phyloP scores from a whole-genome alignment of 768 basidiomycete genomes.

The Leucosporidium yakuticum region DNA sequence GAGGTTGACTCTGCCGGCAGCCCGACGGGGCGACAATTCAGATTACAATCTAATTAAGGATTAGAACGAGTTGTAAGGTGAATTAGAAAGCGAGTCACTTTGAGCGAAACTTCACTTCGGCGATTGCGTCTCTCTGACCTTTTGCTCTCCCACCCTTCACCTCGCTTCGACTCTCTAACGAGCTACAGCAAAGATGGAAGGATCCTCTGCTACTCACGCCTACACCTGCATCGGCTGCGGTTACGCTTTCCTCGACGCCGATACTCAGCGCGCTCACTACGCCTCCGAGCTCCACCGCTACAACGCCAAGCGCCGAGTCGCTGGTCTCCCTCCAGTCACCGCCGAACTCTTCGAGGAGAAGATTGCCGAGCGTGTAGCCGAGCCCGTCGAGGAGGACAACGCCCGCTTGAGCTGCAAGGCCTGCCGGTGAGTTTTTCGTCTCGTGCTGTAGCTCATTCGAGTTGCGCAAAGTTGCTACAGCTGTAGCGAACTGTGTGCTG shows the following conservation, averaged over 20 bases:
- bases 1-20: too few relatives aligned
- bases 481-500: too few relatives aligned
- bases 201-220: slow-evolving; percentile 41
- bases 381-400: slow-evolving; percentile 6
- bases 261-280: slow-evolving; percentile 83
- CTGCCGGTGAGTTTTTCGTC: slow-evolving; percentile 63
- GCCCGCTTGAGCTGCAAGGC: slow-evolving; percentile 53
- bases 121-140: background rate
- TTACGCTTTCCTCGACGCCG: slow-evolving; percentile 74
- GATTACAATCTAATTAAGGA: too few relatives aligned
- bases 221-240: slow-evolving; percentile 89
- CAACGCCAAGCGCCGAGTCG: slow-evolving; percentile 78
- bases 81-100: too few relatives aligned
- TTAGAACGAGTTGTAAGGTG: too few relatives aligned
- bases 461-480: too few relatives aligned
- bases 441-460: too few relatives aligned
- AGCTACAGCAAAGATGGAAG: background rate
- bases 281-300: slow-evolving; percentile 92
- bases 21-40: too few relatives aligned
- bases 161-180: background rate
- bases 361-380: slow-evolving; percentile 49
- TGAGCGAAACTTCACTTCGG: too few relatives aligned
- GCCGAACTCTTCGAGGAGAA: slow-evolving; percentile 76
- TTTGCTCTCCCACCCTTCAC: background rate
- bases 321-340: slow-evolving; percentile 77